Conservation (phyloP, 768 basidiomycete genomes). For the Termitomyces sp. region DNA sequence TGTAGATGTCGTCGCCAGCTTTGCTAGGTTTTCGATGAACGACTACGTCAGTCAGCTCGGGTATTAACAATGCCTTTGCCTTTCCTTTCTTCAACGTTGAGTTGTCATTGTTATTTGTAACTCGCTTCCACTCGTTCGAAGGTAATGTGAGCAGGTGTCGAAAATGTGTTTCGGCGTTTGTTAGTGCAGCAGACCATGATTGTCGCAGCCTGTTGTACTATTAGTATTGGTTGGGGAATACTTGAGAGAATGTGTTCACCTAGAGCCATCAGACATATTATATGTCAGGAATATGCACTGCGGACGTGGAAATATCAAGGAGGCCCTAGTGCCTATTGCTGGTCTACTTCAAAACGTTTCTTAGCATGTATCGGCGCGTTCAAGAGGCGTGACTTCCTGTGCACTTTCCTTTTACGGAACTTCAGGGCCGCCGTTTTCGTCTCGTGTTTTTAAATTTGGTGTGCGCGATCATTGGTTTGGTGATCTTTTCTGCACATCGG, state of each 20-base stretch:
- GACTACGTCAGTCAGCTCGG: constrained; percentile 66
- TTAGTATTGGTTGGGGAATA: background rate
- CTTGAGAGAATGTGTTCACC: constrained; percentile 26
- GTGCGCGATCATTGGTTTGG: background rate
- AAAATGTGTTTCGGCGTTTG: constrained; percentile 71
- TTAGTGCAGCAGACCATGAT: constrained; percentile 75
- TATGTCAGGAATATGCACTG: background rate
- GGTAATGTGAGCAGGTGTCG: constrained; percentile 70
- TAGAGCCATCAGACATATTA: constrained; percentile 55
- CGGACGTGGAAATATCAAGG: background rate
- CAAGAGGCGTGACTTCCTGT: background rate
- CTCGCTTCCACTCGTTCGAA: constrained; percentile 76
- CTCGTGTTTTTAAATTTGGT: background rate
- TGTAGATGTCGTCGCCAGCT: constrained; percentile 71
- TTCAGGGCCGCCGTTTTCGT: background rate
- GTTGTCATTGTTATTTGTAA: constrained; percentile 39
- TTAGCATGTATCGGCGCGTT: constrained; percentile 1
- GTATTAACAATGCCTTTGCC: constrained; percentile 39
- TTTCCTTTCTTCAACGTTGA: constrained; percentile 57
- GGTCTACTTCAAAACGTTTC: constrained; percentile 6
- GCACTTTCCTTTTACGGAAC: constrained; percentile 3
- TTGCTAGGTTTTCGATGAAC: constrained; percentile 71
- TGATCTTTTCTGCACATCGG: no score
- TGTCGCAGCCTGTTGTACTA: constrained; percentile 60
- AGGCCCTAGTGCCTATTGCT: background rate